Evolutionary conservation across 2,329 filamentous ascomycete genomes (phyloP), one percentile per base, ranked within the genome.

Genomic region (Stenocarpella maydis): DNA sequence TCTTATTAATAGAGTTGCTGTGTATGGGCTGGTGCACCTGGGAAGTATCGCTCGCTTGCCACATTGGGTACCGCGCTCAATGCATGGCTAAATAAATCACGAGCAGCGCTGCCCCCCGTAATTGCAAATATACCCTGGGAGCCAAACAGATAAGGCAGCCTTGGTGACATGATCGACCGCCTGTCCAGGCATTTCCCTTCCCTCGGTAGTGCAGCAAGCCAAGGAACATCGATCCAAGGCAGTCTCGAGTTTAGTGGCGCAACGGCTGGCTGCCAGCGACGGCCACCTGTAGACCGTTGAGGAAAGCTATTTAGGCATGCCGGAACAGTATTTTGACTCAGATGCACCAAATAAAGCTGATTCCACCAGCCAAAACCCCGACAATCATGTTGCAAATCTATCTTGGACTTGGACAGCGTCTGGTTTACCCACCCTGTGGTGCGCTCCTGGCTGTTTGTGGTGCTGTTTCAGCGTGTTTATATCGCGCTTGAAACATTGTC

Each of bases 401-500:
- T 63, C 49, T 63, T 19, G 47, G 58, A 43, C 58, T 19, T 47
- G 26, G 24, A 1, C 41, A 37, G 41, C 12, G n/a, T 49, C 26
- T 3, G 14, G 14, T 21, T 55, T 49, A 24, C 12, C 12, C 15
- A 45, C 19, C 19, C 19, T 34, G n/a, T 9, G 34, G n/a, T 24
- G 17, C 41, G 19, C 58, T 47, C 41, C 19, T 63, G 14, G 15
- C 12, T 37, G 58, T 63, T 43, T 28, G 58, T 49, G 58, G 28
- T 49, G 12, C 41, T 63, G 43, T 63, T 49, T 49, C 58, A 63
- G 58, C 58, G 26, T 47, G 41, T 19, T 34, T 49, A 63, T 49
- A 19, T 45, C 28, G 43, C 41, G n/a, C 58, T 63, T 63, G 58
- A 63, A 63, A 63, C 58, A 49, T 63, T 31, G 58, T 24, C 39